Evolutionary conservation across 306 rosid genomes (phyloP), one percentile per base, ranked within the genome.

Genomic region (Trifolium pratense): DNA sequence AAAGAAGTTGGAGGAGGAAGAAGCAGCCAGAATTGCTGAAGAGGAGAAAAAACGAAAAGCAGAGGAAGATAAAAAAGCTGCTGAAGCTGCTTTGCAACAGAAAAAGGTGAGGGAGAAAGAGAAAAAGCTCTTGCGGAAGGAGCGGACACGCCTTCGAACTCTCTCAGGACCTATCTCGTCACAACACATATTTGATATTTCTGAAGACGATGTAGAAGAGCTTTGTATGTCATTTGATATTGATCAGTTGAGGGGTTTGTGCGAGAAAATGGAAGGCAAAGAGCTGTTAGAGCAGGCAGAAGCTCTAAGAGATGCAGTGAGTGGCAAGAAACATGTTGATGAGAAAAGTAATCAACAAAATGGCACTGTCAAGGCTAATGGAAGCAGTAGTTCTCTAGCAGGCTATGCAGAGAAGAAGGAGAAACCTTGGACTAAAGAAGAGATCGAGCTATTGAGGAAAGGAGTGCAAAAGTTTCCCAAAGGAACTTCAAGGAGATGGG

Each of bases 401-500:
- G 75, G 73, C 79, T 87, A 83, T 83, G 46, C 55, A 61, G 97
- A 84, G 85, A 95, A 91, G 88, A 89, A 91, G 83, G 96, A 95
- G 86, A 95, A 87, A 74, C 97, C 91, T 51, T 95, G 99, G 99
- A 80, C 68, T 53, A 95, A 83, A 81, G 99, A 92, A 83, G 99
- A 95, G 86, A 87, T 92, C 17, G 99, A 95, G 51, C 85, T 91
- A 20, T 73, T 95, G 88, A 88, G 85, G 67, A 95, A 95, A 82
- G 99, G 96, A 66, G 75, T 95, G 84, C 89, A 60, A 67, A 95
- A 95, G 71, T 95, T 73, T 86, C 99, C 90, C 13, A 95, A 95
- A 85, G 99, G 99, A 83, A 92, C 96, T 31, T 91, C 97, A 12
- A 82, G 97, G 59, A 88, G 99, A 74, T 95, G 99, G 99, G 97